Evolutionary conservation across 208 protist genomes (phyloP).

Genomic region (Leishmania amazonensis): DNA sequence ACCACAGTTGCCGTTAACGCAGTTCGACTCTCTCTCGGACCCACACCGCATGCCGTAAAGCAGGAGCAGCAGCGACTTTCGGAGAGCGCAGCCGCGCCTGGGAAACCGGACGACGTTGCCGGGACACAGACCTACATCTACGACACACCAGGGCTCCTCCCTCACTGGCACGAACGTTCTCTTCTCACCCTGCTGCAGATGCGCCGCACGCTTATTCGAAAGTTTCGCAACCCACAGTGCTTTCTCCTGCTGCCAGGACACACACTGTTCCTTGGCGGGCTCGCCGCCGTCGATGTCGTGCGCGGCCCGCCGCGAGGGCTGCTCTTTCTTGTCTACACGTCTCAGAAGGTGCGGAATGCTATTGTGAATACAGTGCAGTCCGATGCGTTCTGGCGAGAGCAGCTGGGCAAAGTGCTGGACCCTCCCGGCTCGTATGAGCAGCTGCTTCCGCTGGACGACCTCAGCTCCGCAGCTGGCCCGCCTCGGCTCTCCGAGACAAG

Average conservation of each 20-base stretch:
- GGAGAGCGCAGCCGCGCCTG: neutral
- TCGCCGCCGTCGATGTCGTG: constrained; percentile 87
- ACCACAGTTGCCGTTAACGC: constrained; percentile 87
- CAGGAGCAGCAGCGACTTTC: neutral
- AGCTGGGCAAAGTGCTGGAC: constrained; percentile 79
- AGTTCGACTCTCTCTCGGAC: constrained; percentile 66
- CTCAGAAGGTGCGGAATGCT: constrained; percentile 81
- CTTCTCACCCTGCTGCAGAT: constrained; percentile 89
- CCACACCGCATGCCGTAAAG: neutral
- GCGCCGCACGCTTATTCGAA: constrained; percentile 88
- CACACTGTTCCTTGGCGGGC: constrained; percentile 83
- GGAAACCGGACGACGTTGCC: constrained; percentile 13
- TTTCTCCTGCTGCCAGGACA: constrained; percentile 84
- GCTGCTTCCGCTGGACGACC: constrained; percentile 36
- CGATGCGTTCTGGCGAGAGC: constrained; percentile 82
- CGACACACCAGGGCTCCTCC: constrained; percentile 89
- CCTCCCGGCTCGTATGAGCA: constrained; percentile 86
- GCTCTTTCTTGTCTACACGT: constrained; percentile 91
- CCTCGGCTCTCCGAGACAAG: constrained; percentile 62
- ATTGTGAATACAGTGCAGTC: constrained; percentile 77
- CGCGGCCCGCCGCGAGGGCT: constrained; percentile 71
- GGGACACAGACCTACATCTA: constrained; percentile 63
- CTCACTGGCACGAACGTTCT: constrained; percentile 85
- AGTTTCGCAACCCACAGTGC: constrained; percentile 86
- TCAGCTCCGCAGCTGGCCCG: constrained; percentile 20